Conservation (phyloP, 306 rosid species). For the barrel medic (Medicago truncatula) region MtrunA17r5.0-ANR NC_053045.1:47153501-47154000, state of each 20-base stretch:
- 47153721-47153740: conserved; percentile 80
- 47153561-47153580: background rate
- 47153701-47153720: conserved; percentile 80
- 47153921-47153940: conserved; percentile 74
- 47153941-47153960: conserved; percentile 77
- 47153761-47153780: conserved; percentile 10
- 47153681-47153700: conserved; percentile 88
- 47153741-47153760: conserved; percentile 59
- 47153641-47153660: conserved; percentile 32
- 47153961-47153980: conserved; percentile 67
- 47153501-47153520: conserved; percentile 1
- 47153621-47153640: conserved; percentile 17
- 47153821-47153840: conserved; percentile 9
- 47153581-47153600: background rate
- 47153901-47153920: conserved; percentile 85
- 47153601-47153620: conserved; percentile 19
- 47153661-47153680: conserved; percentile 62
- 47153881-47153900: conserved; percentile 84
- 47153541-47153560: background rate
- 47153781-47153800: conserved; percentile 26
- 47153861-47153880: conserved; percentile 8
- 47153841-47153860: background rate
- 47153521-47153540: conserved; percentile 10
- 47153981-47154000: conserved; percentile 39
- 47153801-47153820: conserved; percentile 15